Conservation (phyloP, 352 stramenopile genomes). For the Blastocystis sp. region DNA sequence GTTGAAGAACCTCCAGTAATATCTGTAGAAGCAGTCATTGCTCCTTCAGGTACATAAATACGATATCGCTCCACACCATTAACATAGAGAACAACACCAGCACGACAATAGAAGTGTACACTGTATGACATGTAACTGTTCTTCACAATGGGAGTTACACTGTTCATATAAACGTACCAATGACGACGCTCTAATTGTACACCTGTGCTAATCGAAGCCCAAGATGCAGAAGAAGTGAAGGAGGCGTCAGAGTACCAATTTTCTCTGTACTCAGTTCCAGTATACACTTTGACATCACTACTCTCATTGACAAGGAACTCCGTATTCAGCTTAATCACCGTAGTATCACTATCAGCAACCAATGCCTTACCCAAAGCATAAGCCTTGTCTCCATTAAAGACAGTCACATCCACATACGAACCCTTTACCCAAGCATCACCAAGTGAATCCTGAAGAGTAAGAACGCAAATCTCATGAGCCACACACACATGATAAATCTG, state of each 20-base stretch:
- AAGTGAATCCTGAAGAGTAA: constrained; percentile 19
- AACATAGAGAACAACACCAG: constrained; percentile 35
- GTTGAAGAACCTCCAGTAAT: constrained; percentile 44
- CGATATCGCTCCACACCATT: constrained; percentile 39
- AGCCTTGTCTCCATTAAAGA: constrained; percentile 17
- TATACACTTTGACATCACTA: constrained; percentile 33
- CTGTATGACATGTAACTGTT: not conserved
- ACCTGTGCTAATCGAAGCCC: not conserved
- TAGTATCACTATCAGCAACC: constrained; percentile 30
- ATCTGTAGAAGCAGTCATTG: not conserved
- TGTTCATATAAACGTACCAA: constrained; percentile 41
- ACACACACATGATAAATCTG: constrained; percentile 21
- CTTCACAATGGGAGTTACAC: not conserved
- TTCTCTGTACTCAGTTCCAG: not conserved
- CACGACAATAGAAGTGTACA: constrained; percentile 48
- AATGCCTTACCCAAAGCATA: constrained; percentile 21
- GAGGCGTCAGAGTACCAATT: constrained; percentile 5
- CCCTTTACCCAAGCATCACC: constrained; percentile 44
- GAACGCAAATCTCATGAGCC: not conserved
- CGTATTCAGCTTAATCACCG: constrained; percentile 5
- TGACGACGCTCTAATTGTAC: not conserved
- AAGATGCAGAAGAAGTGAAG: not conserved
- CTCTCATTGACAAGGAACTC: constrained; percentile 23
- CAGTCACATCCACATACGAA: not conserved
- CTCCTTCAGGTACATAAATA: constrained; percentile 10